These are phyloP conservation scores for Penstemon davidsonii DNA, from an alignment of 257 asterid species.

Conservation along the genomic window DNA sequence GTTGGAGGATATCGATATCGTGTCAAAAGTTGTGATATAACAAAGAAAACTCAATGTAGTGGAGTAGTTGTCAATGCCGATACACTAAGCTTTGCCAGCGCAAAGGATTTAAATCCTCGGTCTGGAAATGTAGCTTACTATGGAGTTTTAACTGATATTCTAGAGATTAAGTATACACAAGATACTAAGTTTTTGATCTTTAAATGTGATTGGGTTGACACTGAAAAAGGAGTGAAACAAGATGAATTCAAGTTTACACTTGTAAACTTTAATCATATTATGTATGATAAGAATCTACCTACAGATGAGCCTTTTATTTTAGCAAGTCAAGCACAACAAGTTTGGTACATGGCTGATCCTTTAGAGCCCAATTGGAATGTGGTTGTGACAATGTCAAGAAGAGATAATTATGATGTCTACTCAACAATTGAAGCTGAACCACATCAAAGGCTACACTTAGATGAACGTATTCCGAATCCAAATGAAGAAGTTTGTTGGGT, in stretches of 20 bases:
- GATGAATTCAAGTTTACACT: too few species aligned
- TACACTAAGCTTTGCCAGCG: too few species aligned
- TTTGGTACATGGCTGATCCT: conserved; percentile 1
- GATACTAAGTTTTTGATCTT: background rate
- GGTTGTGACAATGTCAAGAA: background rate
- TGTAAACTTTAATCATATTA: too few species aligned
- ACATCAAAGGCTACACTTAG: background rate
- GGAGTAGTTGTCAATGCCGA: too few species aligned
- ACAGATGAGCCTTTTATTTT: too few species aligned
- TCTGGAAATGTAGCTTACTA: too few species aligned
- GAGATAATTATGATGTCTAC: conserved; percentile 6
- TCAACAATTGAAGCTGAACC: background rate
- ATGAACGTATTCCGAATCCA: background rate
- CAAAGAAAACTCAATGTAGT: too few species aligned
- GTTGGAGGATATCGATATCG: background rate
- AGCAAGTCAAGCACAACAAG: background rate
- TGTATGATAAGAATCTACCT: too few species aligned
- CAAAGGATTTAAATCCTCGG: too few species aligned
- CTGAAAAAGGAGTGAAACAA: too few species aligned
- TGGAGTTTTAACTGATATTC: too few species aligned
- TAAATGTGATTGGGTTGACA: background rate
- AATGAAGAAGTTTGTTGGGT: background rate
- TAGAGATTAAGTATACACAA: too few species aligned
- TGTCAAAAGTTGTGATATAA: background rate
- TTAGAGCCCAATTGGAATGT: background rate